Percentiles rank a stretch among this genome's conserved stretches.
Evolutionary conservation across 192 early-diverging fungal genomes (phyloP).

Genomic region (Coemansia umbellata): DNA sequence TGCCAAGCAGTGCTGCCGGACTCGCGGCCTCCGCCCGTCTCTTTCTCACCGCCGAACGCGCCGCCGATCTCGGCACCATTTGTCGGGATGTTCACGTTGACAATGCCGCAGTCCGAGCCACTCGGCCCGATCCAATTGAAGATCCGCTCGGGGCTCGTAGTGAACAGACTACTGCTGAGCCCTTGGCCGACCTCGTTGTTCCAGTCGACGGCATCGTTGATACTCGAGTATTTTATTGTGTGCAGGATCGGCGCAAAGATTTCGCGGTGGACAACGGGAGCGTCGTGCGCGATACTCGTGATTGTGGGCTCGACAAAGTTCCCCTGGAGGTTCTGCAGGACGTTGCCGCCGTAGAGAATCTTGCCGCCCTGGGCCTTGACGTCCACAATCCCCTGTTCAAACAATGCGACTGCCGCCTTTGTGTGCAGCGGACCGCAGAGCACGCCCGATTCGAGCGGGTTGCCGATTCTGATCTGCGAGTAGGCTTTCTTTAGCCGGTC

Average conservation of each 20-base stretch:
- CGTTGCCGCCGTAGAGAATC: conserved; percentile 81
- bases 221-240: conserved; percentile 69
- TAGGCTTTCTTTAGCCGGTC: conserved; percentile 79
- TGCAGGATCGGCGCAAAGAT: conserved; percentile 94
- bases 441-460: conserved; percentile 75
- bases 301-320: conserved; percentile 94
- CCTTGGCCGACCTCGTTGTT: conserved; percentile 93
- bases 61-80: conserved; percentile 97
- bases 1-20: conserved; percentile 92
- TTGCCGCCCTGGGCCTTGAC: conserved; percentile 81
- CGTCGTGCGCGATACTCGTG: conserved; percentile 70
- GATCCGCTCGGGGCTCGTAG: conserved; percentile 69
- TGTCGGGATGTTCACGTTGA: conserved; percentile 95
- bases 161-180: conserved; percentile 81
- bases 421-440: conserved; percentile 94
- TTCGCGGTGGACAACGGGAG: conserved; percentile 85
- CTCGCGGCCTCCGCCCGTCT: conserved; percentile 92
- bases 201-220: conserved; percentile 81
- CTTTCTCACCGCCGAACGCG: conserved; percentile 97
- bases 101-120: conserved; percentile 89
- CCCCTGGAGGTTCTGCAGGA: conserved; percentile 63
- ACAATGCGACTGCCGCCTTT: conserved; percentile 71
- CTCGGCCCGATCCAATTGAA: conserved; percentile 91
- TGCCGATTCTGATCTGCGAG: conserved; percentile 79
- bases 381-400: conserved; percentile 68